These are phyloP conservation scores for Fusarium azukiicola DNA, from an alignment of 2,329 filamentous ascomycete genomes.

Conservation along the genomic window DNA sequence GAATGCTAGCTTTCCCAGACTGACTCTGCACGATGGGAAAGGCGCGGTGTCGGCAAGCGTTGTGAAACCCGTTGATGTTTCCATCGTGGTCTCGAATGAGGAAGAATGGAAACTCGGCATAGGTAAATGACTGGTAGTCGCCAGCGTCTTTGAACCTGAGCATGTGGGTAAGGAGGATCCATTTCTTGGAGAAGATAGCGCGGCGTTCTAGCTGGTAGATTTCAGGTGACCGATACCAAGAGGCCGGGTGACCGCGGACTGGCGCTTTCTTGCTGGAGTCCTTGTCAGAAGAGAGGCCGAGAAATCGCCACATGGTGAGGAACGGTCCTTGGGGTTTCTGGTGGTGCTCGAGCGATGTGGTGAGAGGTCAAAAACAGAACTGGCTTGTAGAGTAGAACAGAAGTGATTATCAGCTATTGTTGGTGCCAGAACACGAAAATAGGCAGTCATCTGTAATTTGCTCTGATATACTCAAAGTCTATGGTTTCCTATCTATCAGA, in stretches of 20 bases:
- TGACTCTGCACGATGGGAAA: constrained; percentile 75
- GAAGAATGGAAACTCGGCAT: constrained; percentile 77
- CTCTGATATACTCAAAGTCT: constrained; percentile 8
- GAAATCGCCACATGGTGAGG: constrained; percentile 38
- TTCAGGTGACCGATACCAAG: constrained; percentile 72
- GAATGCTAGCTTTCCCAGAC: constrained; percentile 71
- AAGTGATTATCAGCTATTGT: neutral
- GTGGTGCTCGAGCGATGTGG: neutral
- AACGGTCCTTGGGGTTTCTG: neutral
- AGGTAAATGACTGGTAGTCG: constrained; percentile 76
- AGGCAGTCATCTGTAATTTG: neutral
- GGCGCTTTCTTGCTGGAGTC: constrained; percentile 28
- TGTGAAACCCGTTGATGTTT: constrained; percentile 79
- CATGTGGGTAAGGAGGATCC: constrained; percentile 75
- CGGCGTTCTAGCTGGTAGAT: constrained; percentile 77
- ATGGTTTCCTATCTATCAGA: neutral
- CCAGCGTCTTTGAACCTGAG: constrained; percentile 71
- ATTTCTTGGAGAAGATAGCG: constrained; percentile 76
- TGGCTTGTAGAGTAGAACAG: neutral
- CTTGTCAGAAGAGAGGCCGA: constrained; percentile 35
- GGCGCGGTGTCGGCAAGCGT: constrained; percentile 80
- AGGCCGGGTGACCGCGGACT: constrained; percentile 65
- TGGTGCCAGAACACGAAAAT: neutral
- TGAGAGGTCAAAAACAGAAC: neutral
- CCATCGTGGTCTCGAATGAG: constrained; percentile 71